Evolutionary conservation across 1,284 basidiomycete genomes (phyloP).

Genomic region (Ustilago bromivora): DNA sequence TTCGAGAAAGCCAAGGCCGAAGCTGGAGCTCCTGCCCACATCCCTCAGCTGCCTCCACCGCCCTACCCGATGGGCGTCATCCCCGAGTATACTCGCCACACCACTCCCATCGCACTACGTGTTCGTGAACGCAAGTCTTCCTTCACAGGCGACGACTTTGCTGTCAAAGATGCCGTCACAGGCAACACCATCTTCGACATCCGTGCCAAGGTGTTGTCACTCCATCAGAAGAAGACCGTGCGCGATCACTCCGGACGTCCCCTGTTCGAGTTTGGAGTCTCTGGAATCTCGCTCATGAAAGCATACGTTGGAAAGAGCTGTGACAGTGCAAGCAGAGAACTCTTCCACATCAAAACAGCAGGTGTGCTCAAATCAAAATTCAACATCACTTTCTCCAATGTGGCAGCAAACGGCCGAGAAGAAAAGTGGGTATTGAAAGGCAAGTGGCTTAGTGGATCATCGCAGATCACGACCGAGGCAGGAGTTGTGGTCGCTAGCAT

Average conservation of each 20-base stretch:
- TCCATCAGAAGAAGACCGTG: conserved; percentile 25
- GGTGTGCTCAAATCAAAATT: conserved; percentile 38
- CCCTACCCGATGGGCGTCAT: conserved; percentile 43
- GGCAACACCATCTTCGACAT: conserved; percentile 32
- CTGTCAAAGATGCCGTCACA: conserved; percentile 48
- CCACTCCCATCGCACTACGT: conserved; percentile 38
- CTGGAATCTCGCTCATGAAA: neutral
- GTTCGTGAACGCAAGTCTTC: conserved; percentile 38
- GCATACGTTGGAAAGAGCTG: conserved; percentile 1
- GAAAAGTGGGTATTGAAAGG: conserved; percentile 33
- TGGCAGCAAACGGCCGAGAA: conserved; percentile 22
- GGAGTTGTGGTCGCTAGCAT: conserved; percentile 47
- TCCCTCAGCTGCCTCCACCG: conserved; percentile 13
- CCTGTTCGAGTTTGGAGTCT: conserved; percentile 18
- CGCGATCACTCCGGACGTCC: conserved; percentile 16
- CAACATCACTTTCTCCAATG: conserved; percentile 38
- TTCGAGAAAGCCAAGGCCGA: neutral
- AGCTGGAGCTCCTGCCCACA: neutral
- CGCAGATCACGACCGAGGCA: conserved; percentile 35
- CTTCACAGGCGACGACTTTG: conserved; percentile 45
- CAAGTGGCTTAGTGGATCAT: conserved; percentile 25
- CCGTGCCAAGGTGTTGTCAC: conserved; percentile 34
- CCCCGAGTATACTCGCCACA: conserved; percentile 33
- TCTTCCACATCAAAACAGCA: conserved; percentile 31
- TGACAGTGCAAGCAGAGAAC: neutral